Evolutionary conservation across 164 flowering plant genomes (phyloP).

Genomic region (Saururus chinensis): DNA sequence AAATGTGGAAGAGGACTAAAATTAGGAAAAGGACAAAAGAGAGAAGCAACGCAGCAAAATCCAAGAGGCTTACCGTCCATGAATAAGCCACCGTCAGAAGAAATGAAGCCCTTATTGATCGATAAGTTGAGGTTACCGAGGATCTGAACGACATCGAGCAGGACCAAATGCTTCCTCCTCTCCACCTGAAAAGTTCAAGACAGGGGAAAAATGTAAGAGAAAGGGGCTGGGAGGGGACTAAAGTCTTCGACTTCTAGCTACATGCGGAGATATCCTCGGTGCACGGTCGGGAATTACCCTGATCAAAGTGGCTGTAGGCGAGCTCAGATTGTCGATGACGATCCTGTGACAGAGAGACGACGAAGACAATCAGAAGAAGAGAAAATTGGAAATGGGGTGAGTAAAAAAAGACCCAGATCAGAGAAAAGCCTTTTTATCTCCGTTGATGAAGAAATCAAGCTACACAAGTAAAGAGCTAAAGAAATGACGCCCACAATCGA

Average conservation of each 20-base stretch:
- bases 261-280: too few species aligned
- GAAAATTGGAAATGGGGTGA: too few species aligned
- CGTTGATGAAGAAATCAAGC: too few species aligned
- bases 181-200: conserved; percentile 16
- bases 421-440: too few species aligned
- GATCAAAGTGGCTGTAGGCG: conserved; percentile 58
- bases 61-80: conserved; percentile 65
- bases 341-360: conserved; percentile 63
- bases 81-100: conserved; percentile 90
- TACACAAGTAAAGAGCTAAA: too few species aligned
- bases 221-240: too few species aligned
- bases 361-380: too few species aligned
- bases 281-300: conserved; percentile 48
- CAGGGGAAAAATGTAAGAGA: too few species aligned
- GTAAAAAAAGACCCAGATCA: too few species aligned
- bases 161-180: conserved; percentile 40
- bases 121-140: conserved; percentile 67
- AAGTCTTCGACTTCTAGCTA: too few species aligned
- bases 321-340: conserved; percentile 80
- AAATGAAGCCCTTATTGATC: conserved; percentile 74
- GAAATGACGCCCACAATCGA: too few species aligned
- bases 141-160: conserved; percentile 75
- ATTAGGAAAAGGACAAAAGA: too few species aligned
- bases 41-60: background rate
- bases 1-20: background rate